Conservation (phyloP, 2,329 filamentous ascomycete genomes). For the Fusarium xylarioides region DNA sequence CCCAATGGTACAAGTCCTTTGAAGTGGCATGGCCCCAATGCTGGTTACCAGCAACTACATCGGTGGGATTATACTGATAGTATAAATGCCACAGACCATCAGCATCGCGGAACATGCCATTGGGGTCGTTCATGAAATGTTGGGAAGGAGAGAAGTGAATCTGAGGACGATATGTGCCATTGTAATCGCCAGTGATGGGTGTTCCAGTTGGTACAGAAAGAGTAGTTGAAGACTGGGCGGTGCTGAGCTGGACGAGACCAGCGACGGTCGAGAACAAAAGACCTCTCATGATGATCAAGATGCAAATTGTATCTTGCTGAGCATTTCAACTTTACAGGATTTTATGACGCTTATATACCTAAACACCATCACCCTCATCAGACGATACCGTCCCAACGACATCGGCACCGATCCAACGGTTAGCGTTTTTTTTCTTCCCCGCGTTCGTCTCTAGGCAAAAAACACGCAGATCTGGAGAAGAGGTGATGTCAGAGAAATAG, state of each 20-base stretch:
- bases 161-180: constrained; percentile 56
- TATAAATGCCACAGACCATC: constrained; percentile 70
- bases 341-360: neutral
- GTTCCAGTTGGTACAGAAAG: constrained; percentile 31
- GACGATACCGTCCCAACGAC: neutral
- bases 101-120: constrained; percentile 68
- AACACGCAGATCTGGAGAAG: neutral
- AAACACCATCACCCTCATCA: neutral
- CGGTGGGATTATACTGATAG: constrained; percentile 64
- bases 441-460: neutral
- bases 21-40: constrained; percentile 75
- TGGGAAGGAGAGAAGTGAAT: constrained; percentile 64
- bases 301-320: neutral
- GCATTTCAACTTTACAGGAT: accelerated
- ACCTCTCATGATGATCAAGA: neutral
- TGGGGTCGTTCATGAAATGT: constrained; percentile 69
- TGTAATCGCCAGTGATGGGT: constrained; percentile 40
- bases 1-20: constrained; percentile 70
- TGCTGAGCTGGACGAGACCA: neutral
- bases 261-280: neutral
- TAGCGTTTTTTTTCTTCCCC: neutral
- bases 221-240: neutral
- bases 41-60: constrained; percentile 63
- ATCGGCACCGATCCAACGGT: neutral
- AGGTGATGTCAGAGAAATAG: constrained; percentile 4